Base-by-base conservation (phyloP, 768 basidiomycete species). In the Punctularia strigosozonata region DNA sequence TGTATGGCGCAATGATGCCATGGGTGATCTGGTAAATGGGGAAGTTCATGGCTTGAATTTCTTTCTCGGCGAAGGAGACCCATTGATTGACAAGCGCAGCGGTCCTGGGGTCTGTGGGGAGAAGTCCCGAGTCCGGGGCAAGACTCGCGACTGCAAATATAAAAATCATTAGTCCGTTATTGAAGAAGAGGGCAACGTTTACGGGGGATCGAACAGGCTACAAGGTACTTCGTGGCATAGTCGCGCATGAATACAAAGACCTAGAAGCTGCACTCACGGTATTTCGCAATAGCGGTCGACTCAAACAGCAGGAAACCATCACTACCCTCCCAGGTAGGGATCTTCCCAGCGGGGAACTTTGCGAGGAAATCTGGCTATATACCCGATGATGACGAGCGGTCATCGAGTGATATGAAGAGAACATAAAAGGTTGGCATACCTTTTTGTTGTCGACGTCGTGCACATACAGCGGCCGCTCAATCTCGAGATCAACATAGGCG, bases 261-360 rank as follows among this genome's bases (percentile, higher is more conserved):
- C n/a, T n/a, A n/a, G n/a, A n/a, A n/a, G n/a, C n/a, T n/a, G 25
- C 30, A 80, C 90, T 76, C 63, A 97, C 94, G 50, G 63, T 94
- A 91, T 41, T 76, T 79, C 33, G 88, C 83, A 59, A 98, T 89
- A 34, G 89, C 76, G 39, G 63, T 55, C 39, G 73, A 68, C 67
- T 94, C 94, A 49, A 76, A 74, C 42, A 95, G 64, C 52, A 66
- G 71, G 69, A 88, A 74, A 39, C 89, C 89, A 57, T 89, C 75
- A 12, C 65, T 59, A 32, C 71, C 66, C 58, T 90, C 87, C 38
- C 82, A 71, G 25, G 82, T 80, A 20, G 95, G 94, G 49, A 94
- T 74, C 67, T 89, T 88, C 40, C 84, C 81, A 42, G 69, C 69
- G 36, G 81, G 75, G 61, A 87, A 91, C 60, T 90, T 89, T 43